These are phyloP conservation scores for Amniculicola lignicola DNA, from an alignment of 495 filamentous ascomycete species.

Conservation along the genomic window DNA sequence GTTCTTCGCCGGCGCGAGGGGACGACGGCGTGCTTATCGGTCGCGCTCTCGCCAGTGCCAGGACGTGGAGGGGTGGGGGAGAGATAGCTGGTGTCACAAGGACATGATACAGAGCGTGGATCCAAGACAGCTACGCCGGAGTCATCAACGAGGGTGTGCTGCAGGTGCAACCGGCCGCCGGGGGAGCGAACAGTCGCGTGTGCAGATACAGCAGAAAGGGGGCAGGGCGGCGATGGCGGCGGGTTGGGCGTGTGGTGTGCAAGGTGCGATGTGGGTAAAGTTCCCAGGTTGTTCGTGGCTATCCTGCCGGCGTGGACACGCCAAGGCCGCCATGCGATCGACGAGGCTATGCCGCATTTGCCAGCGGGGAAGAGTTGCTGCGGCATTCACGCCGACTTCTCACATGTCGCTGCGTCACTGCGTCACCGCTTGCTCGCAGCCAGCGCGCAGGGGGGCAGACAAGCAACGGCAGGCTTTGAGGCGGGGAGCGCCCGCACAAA, in stretches of 20 bases:
- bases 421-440: conserved; percentile 1
- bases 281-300: neutral
- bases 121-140: conserved; percentile 19
- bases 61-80: neutral
- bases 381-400: neutral
- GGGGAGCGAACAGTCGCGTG: neutral
- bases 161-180: neutral
- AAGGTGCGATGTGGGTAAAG: neutral
- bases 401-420: neutral
- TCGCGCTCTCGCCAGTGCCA: neutral
- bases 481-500: too few relatives aligned
- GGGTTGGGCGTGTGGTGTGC: neutral
- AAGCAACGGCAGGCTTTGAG: too few relatives aligned
- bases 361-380: neutral
- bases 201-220: neutral
- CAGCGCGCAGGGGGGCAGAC: neutral
- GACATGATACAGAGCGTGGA: conserved; percentile 24
- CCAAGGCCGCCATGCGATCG: neutral
- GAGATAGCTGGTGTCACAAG: conserved; percentile 18
- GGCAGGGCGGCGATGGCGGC: neutral
- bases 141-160: conserved; percentile 2
- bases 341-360: neutral
- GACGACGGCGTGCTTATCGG: conserved; percentile 9
- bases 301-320: neutral
- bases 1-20: neutral